Base-by-base conservation (phyloP, 169 alveolate genomes). In the Eimeria mitis region DNA sequence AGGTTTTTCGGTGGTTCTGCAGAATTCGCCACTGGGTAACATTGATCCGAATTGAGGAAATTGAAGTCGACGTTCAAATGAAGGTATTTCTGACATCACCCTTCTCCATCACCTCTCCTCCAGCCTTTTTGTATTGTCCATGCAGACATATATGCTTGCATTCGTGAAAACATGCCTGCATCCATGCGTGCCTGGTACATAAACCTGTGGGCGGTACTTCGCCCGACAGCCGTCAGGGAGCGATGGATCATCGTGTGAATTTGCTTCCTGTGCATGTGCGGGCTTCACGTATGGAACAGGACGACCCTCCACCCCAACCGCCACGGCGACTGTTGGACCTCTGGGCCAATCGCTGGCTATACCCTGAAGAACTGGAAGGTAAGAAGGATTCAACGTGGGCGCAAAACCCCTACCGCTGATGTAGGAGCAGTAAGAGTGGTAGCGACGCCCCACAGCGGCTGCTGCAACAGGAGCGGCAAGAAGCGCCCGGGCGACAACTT, bases 331-430 rank as follows among this genome's bases (percentile, higher is more conserved):
- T 96, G 81, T 97, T 98, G 59, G 99, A 98, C 89, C 96, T 98
- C 42, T 98, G 99, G 99, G 97, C 99, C 25, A 98, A 98, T 81
- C 91, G 99, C 70, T 98, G 99, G 99, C 97, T 98, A 76, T 97
- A 97, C 88, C 96, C 97, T 31, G 98, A 97, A 63, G 99, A 98
- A 85, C 89, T 97, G 56, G 98, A 96, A 71, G 98, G 98, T 90
- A 94, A 96, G 81, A 49, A 78, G 37, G 63, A 23, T n/a, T 89
- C 95, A 71, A 78, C 49, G 28, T 97, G 94, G 28, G 94, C 68
- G 71, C 89, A 95, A 31, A 49, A 52, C 59, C 84, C 84, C 49
- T 40, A 16, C 54, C 16, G 81, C 81, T 7, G 81, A 52, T 2
- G n/a, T 4, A 68, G 76, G 19, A 28, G 25, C 44, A 68, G 76